Evolutionary conservation across 1,284 basidiomycete genomes (phyloP), one percentile per base, ranked within the genome.

Genomic region (Marasmius sp.): DNA sequence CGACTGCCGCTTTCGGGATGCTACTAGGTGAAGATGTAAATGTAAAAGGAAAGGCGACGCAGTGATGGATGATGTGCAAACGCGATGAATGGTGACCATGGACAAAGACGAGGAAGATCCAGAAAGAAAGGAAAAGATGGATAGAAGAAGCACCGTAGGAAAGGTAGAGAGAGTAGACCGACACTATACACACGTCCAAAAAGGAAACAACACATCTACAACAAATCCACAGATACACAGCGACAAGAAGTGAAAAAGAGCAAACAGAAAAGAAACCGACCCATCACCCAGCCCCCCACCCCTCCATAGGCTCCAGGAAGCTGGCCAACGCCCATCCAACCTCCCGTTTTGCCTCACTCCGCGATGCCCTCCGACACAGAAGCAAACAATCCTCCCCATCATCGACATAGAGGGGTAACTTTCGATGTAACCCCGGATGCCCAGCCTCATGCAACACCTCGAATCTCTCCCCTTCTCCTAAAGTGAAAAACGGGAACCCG

Each of bases 261-360:
- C 41, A 12, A 43, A n/a, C n/a, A 43, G 41, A 43, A 3, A n/a
- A 43, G n/a, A 43, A n/a, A 43, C 11, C 6, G 45, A 47, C 14
- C 45, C 8, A 8, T 16, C n/a, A 43, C n/a, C 11, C 41, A 43
- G n/a, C n/a, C n/a, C n/a, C 16, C 45, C 20, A 47, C 45, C 41
- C 56, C 33, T 78, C 79, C 64, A 85, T 68, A 12, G 90, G 90
- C 37, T 88, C 78, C 69, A 93, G 74, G 72, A 92, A 93, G 72
- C 91, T 92, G 37, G 91, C 91, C 62, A 93, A 72, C 0, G 86
- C 86, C 89, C 91, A 92, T 0, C 91, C 91, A n/a, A 91, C 79
- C 77, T 8, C 84, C 81, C 6, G 67, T 59, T 43, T 72, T 73
- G 70, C 86, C 83, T n/a, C 20, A 20, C 27, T 27, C 27, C 27